Evolutionary conservation across 352 stramenopile genomes (phyloP), one percentile per base, ranked within the genome.

Genomic region (Globisporangium spiculum): DNA sequence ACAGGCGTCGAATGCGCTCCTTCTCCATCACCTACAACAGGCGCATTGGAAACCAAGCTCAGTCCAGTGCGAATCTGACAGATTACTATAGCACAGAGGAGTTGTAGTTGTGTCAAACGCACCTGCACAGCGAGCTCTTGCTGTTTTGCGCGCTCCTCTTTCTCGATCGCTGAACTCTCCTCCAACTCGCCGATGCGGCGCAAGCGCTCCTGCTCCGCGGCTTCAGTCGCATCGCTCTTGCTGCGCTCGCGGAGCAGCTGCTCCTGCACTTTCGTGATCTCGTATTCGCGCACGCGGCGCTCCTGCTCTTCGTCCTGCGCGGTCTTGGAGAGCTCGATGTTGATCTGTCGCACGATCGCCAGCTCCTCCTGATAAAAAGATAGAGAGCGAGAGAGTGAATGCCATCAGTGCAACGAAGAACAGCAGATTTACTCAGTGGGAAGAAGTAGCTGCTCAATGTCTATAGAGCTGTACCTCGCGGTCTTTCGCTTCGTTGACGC

Each of bases 271-370:
- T 85, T 83, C 34, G 81, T 71, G 48, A 91, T 55, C 48, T 93
- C 81, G 44, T 89, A 80, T 66, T 91, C 83, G 53, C 73, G 77
- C 60, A 93, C 72, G 26, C 85, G 81, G 1, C 83, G 81, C 60
- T 87, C 78, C 38, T 86, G 76, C 63, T 93, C 85, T 52, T 88
- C 78, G 36, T 91, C 78, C 24, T 81, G 83, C 3, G 78, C 81
- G 0, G 69, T 73, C 58, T 90, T 88, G 1, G 80, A 88, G 50
- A 77, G 81, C 69, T 91, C 81, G 20, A 89, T 77, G 64, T 93
- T 91, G 72, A 91, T 91, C 72, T 91, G 80, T 8, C 85, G 83
- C 56, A 91, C 81, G 59, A 93, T 78, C 27, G 67, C 79, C 32
- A 24, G 3, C 38, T 48, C 38, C 0, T 48, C 41, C 41, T 48